These are phyloP conservation scores for Colletotrichum musicola DNA, from an alignment of 2,329 filamentous ascomycete genomes.

Conservation along the genomic window DNA sequence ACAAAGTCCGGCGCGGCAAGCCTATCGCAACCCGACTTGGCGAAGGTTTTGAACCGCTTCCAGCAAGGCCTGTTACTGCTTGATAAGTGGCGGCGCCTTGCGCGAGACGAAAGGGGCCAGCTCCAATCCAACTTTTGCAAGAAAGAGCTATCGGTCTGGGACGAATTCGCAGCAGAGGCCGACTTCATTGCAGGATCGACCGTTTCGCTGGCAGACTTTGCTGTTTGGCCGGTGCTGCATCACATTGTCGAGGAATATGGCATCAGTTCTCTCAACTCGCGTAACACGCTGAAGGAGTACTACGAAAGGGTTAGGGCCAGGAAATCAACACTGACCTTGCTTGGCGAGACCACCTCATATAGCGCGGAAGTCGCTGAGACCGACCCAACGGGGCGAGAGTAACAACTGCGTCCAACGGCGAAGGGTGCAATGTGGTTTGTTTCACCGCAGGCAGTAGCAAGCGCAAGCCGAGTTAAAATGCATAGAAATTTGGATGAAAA, in stretches of 20 bases:
- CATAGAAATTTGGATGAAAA: too few species aligned
- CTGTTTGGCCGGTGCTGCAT: slow-evolving; percentile 68
- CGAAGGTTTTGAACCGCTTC: slow-evolving; percentile 55
- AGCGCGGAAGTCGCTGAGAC: not conserved
- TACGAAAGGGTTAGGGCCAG: slow-evolving; percentile 49
- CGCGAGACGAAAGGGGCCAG: slow-evolving; percentile 30
- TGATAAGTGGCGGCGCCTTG: slow-evolving; percentile 49
- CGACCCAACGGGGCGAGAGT: not conserved
- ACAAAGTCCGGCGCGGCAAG: slow-evolving; percentile 44
- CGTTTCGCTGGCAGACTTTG: slow-evolving; percentile 65
- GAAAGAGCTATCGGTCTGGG: slow-evolving; percentile 56
- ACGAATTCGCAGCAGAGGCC: slow-evolving; percentile 51
- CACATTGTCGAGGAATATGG: slow-evolving; percentile 54
- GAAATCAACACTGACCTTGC: slow-evolving; percentile 41
- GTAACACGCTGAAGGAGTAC: slow-evolving; percentile 51
- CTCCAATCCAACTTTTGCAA: slow-evolving; percentile 43
- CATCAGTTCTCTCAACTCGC: slow-evolving; percentile 46
- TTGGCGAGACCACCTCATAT: slow-evolving; percentile 27
- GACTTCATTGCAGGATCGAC: slow-evolving; percentile 59
- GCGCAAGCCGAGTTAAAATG: too few species aligned
- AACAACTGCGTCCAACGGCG: too few species aligned
- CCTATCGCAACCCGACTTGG: slow-evolving; percentile 47
- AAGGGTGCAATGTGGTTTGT: too few species aligned
- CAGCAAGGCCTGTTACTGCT: slow-evolving; percentile 55
- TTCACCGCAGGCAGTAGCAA: too few species aligned